A percentile compares a stretch with the other conserved stretches of the same genome.
phyloP scores from a whole-genome alignment of 140 eudicot genomes.

The Oenanthe javanica region DNA sequence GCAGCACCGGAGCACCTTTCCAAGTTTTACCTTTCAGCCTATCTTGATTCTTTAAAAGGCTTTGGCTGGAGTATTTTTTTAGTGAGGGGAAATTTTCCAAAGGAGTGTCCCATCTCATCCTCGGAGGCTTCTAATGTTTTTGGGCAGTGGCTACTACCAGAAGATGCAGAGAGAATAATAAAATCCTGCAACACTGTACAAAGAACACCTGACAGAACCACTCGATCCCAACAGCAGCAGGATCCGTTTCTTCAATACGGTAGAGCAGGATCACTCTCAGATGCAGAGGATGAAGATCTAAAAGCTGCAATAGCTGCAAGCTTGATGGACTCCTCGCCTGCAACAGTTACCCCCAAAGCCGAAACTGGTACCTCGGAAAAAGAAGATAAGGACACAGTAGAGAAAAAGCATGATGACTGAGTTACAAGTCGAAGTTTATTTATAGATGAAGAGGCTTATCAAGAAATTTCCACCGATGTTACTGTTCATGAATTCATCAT shows the following conservation, averaged over 20 bases:
- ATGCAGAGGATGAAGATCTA: constrained; percentile 69
- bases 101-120: constrained; percentile 81
- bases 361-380: constrained; percentile 20
- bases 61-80: constrained; percentile 93
- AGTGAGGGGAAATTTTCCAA: constrained; percentile 83
- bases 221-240: constrained; percentile 20
- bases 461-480: background rate
- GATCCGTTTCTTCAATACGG: constrained; percentile 20
- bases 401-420: constrained; percentile 24
- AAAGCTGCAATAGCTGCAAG: constrained; percentile 95
- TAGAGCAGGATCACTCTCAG: constrained; percentile 14
- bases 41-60: constrained; percentile 75
- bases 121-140: constrained; percentile 76
- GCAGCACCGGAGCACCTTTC: constrained; percentile 94
- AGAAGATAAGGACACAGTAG: constrained; percentile 28
- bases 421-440: background rate
- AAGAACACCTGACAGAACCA: constrained; percentile 23
- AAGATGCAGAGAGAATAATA: constrained; percentile 67
- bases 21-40: constrained; percentile 87
- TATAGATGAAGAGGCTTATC: background rate
- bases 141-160: constrained; percentile 88
- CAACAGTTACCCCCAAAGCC: constrained; percentile 2
- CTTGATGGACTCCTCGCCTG: constrained; percentile 58
- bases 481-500: background rate
- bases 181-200: constrained; percentile 56